phyloP scores from a whole-genome alignment of 305 asterid genomes.

The Coffea humblotiana region DNA sequence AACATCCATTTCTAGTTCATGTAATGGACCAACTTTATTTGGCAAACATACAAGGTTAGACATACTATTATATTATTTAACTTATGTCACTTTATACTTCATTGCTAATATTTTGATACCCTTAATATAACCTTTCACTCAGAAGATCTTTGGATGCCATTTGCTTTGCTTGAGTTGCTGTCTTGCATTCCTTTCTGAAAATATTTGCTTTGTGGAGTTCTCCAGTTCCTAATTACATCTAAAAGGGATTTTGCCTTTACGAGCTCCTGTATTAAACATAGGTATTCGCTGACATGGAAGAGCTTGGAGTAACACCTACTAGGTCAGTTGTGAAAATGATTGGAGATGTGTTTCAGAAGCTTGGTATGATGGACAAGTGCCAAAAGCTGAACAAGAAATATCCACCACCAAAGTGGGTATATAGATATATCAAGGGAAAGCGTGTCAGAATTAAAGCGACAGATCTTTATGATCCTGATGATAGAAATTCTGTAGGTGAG shows the following conservation, averaged over 20 bases:
- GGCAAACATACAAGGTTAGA: neutral
- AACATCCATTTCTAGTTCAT: neutral
- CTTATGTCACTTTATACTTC: neutral
- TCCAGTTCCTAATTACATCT: neutral
- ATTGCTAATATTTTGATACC: neutral
- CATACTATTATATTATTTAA: neutral
- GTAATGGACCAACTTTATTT: neutral
- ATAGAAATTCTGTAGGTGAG: constrained; percentile 15
- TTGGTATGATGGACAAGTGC: constrained; percentile 72
- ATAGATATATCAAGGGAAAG: constrained; percentile 72
- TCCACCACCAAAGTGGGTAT: constrained; percentile 86
- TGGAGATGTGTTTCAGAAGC: constrained; percentile 71
- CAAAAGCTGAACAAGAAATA: constrained; percentile 64
- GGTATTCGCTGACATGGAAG: constrained; percentile 98
- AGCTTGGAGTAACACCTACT: constrained; percentile 72
- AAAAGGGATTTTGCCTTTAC: neutral
- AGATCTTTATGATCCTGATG: constrained; percentile 22
- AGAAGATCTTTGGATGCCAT: neutral
- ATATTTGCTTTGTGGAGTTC: neutral
- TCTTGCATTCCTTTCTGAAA: neutral
- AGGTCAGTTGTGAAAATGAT: constrained; percentile 61
- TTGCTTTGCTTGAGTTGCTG: neutral
- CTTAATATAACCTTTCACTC: neutral
- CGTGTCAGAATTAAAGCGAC: constrained; percentile 61
- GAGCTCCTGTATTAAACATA: constrained; percentile 21